phyloP scores from a whole-genome alignment of 768 basidiomycete genomes.

The Strobilomyces echinocephalus region DNA sequence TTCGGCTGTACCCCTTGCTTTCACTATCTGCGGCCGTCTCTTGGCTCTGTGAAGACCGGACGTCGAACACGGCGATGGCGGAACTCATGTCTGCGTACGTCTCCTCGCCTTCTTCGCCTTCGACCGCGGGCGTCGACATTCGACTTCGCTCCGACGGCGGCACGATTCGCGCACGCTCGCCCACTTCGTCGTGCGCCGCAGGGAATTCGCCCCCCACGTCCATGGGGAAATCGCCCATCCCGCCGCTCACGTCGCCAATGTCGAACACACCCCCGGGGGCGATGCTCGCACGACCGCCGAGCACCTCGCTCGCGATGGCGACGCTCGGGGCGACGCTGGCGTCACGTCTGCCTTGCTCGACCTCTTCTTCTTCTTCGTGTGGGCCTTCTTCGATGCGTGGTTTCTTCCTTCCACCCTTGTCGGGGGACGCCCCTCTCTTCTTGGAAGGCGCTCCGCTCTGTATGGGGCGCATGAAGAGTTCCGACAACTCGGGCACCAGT shows the following conservation, averaged over 20 bases:
- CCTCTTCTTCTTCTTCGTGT: conserved; percentile 52
- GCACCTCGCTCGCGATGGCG: conserved; percentile 50
- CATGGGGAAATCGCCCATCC: conserved; percentile 69
- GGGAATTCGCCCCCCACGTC: conserved; percentile 50
- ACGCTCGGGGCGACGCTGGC: conserved; percentile 59
- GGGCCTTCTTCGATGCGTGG: conserved; percentile 50
- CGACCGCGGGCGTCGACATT: conserved; percentile 62
- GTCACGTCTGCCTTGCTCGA: conserved; percentile 68
- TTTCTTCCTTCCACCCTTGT: conserved; percentile 53
- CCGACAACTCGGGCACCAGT: conserved; percentile 72
- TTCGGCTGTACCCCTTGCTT: conserved; percentile 78
- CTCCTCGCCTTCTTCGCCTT: conserved; percentile 60
- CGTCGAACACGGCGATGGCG: conserved; percentile 79
- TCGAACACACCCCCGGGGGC: conserved; percentile 57
- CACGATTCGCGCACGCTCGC: conserved; percentile 43
- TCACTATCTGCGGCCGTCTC: conserved; percentile 46
- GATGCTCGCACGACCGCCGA: conserved; percentile 49
- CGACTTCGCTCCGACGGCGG: conserved; percentile 56
- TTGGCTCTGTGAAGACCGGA: conserved; percentile 49
- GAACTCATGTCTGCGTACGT: conserved; percentile 66
- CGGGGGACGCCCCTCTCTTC: conserved; percentile 56
- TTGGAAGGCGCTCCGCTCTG: conserved; percentile 47
- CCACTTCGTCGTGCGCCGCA: conserved; percentile 28
- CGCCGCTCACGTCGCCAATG: conserved; percentile 52
- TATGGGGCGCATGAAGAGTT: conserved; percentile 79